Evolutionary conservation across 805 yeast species (phyloP).

Genomic region (Maudiozyma serrabonitensis): DNA sequence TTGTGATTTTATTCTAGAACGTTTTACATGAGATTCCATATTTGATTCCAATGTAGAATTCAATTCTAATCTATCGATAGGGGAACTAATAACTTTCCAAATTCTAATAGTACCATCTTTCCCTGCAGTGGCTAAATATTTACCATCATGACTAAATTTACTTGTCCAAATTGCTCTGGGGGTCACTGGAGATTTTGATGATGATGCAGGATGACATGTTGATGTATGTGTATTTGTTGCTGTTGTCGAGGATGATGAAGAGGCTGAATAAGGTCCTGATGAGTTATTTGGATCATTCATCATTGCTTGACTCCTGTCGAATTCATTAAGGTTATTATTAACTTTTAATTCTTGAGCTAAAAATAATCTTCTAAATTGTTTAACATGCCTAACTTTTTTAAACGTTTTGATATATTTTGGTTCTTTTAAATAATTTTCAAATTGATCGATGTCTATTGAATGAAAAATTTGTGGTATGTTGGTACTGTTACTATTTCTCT

Average conservation of each 20-base stretch:
- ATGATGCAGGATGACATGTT: not conserved
- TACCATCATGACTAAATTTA: slow-evolving; percentile 72
- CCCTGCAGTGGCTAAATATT: slow-evolving; percentile 76
- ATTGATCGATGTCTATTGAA: slow-evolving; percentile 30
- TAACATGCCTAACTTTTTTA: slow-evolving; percentile 39
- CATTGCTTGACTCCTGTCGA: not conserved
- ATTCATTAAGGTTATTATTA: not conserved
- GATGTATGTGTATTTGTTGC: not conserved
- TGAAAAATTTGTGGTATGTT: slow-evolving; percentile 9
- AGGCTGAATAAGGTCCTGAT: not conserved
- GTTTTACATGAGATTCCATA: slow-evolving; percentile 4
- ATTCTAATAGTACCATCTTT: slow-evolving; percentile 57
- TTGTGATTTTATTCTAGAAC: slow-evolving; percentile 3
- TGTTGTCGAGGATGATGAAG: not conserved
- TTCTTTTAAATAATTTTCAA: slow-evolving; percentile 35
- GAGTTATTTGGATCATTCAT: too few relatives aligned
- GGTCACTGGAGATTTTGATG: slow-evolving; percentile 1
- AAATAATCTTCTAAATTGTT: slow-evolving; percentile 43
- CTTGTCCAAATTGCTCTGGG: slow-evolving; percentile 53
- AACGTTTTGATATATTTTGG: slow-evolving; percentile 49
- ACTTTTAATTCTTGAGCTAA: slow-evolving; percentile 50
- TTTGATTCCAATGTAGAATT: slow-evolving; percentile 13
- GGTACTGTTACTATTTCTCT: not conserved
- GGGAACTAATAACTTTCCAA: slow-evolving; percentile 74
- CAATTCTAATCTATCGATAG: slow-evolving; percentile 51